Conservation (phyloP, 106 monocot species). For the Narthecium ossifragum region DNA sequence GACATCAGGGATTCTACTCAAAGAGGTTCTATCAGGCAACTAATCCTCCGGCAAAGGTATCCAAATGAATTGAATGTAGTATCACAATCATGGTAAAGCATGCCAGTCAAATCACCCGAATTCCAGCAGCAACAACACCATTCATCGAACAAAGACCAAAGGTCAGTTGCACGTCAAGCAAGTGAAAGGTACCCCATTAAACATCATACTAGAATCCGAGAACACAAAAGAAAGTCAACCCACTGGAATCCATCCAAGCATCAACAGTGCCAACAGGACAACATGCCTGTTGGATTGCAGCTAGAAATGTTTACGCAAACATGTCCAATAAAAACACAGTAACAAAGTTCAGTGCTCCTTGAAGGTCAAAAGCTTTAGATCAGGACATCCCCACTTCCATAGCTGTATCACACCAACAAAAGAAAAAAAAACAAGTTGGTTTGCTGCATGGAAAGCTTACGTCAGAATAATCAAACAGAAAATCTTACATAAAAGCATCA, state of each 20-base stretch:
- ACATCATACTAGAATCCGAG: slow-evolving; percentile 15
- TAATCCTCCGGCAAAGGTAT: not conserved
- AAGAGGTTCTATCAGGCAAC: not conserved
- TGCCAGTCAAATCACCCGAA: slow-evolving; percentile 1
- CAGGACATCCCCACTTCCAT: not conserved
- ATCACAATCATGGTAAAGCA: too few relatives aligned
- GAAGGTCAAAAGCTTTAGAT: not conserved
- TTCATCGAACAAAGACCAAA: not conserved
- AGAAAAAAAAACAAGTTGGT: not conserved
- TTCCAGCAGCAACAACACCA: not conserved
- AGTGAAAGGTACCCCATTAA: slow-evolving; percentile 6
- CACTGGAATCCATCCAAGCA: not conserved
- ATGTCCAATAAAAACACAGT: not conserved
- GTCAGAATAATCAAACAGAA: not conserved
- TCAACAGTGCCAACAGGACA: not conserved
- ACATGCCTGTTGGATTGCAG: too few relatives aligned
- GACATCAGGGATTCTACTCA: not conserved
- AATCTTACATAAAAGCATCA: not conserved
- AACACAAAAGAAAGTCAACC: slow-evolving; percentile 11
- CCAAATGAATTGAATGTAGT: not conserved
- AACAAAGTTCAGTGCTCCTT: not conserved
- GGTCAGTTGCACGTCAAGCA: slow-evolving; percentile 4
- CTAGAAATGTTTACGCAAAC: too few relatives aligned
- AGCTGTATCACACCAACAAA: slow-evolving; percentile 1
- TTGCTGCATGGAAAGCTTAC: not conserved